phyloP scores from a whole-genome alignment of 2,329 filamentous ascomycete genomes.

The Colletotrichum paranaense region DNA sequence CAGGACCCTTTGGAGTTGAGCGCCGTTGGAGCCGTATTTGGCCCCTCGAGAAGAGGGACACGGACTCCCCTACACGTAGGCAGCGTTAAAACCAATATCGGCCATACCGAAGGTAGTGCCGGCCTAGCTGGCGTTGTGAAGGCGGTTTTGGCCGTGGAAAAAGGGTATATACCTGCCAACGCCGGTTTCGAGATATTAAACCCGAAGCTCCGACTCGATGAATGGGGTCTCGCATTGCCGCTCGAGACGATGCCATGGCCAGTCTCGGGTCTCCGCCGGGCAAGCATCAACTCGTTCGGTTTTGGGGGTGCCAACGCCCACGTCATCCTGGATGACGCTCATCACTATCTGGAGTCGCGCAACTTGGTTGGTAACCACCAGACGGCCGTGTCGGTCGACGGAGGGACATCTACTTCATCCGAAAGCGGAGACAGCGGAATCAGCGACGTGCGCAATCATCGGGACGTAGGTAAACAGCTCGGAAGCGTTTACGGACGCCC shows the following conservation, averaged over 20 bases:
- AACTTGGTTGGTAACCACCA: too few relatives aligned
- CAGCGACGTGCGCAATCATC: too few relatives aligned
- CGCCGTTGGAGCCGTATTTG: slow-evolving; percentile 33
- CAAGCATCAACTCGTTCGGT: slow-evolving; percentile 15
- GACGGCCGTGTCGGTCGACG: too few relatives aligned
- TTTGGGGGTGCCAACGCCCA: slow-evolving; percentile 25
- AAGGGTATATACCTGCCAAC: slow-evolving; percentile 37
- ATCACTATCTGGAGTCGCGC: background rate
- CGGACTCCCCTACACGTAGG: slow-evolving; percentile 5
- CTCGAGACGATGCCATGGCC: slow-evolving; percentile 10
- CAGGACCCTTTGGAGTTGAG: slow-evolving; percentile 38
- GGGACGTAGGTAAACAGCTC: too few relatives aligned
- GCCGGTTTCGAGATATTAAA: slow-evolving; percentile 43
- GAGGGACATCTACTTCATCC: too few relatives aligned
- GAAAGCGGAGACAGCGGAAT: too few relatives aligned
- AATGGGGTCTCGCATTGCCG: slow-evolving; percentile 36
- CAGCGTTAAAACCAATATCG: slow-evolving; percentile 37
- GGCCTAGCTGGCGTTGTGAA: slow-evolving; percentile 43
- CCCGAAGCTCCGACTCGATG: slow-evolving; percentile 40
- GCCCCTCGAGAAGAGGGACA: background rate
- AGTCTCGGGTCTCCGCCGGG: background rate
- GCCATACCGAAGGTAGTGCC: slow-evolving; percentile 27
- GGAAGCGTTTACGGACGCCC: too few relatives aligned
- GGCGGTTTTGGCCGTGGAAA: slow-evolving; percentile 38
- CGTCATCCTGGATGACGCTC: slow-evolving; percentile 19